Evolutionary conservation across 371 early-diverging fungal genomes (phyloP).

Genomic region (Mortierella sp.): DNA sequence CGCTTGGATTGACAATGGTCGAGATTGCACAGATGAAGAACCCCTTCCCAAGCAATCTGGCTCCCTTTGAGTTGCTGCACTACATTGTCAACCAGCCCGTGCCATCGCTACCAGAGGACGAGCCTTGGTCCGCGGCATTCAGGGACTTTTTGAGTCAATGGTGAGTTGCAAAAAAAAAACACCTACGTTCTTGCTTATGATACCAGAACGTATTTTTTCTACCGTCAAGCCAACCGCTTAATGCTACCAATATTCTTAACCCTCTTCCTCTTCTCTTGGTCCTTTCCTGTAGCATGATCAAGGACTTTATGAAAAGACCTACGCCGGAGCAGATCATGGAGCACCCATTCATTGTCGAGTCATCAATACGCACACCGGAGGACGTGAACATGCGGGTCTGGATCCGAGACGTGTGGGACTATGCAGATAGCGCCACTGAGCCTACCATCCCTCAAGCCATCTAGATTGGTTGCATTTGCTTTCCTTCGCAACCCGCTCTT

Average conservation of each 20-base stretch:
- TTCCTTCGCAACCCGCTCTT: not conserved
- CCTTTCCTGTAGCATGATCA: slow-evolving; percentile 72
- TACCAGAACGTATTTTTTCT: slow-evolving; percentile 46
- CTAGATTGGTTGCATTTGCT: not conserved
- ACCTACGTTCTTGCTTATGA: no score
- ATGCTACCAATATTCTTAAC: not conserved
- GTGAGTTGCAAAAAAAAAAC: no score
- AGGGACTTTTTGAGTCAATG: slow-evolving; percentile 85
- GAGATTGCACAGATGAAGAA: slow-evolving; percentile 94
- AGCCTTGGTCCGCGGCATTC: slow-evolving; percentile 77
- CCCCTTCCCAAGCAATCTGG: slow-evolving; percentile 85
- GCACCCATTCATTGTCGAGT: slow-evolving; percentile 72
- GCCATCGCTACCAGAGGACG: slow-evolving; percentile 82
- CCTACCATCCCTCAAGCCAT: not conserved
- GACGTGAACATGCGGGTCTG: slow-evolving; percentile 56
- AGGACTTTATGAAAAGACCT: slow-evolving; percentile 83
- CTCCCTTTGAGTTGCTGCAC: slow-evolving; percentile 92
- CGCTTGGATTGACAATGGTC: slow-evolving; percentile 91
- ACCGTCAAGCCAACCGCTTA: not conserved
- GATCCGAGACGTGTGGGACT: slow-evolving; percentile 53
- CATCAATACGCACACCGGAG: slow-evolving; percentile 41
- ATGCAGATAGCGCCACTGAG: slow-evolving; percentile 15
- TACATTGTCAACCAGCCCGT: slow-evolving; percentile 92
- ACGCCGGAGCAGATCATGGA: slow-evolving; percentile 80
- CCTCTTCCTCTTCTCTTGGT: not conserved